Percentiles rank a stretch among this genome's conserved stretches.
Evolutionary conservation across 2,329 filamentous ascomycete genomes (phyloP).

Genomic region (Cryphonectria japonica): DNA sequence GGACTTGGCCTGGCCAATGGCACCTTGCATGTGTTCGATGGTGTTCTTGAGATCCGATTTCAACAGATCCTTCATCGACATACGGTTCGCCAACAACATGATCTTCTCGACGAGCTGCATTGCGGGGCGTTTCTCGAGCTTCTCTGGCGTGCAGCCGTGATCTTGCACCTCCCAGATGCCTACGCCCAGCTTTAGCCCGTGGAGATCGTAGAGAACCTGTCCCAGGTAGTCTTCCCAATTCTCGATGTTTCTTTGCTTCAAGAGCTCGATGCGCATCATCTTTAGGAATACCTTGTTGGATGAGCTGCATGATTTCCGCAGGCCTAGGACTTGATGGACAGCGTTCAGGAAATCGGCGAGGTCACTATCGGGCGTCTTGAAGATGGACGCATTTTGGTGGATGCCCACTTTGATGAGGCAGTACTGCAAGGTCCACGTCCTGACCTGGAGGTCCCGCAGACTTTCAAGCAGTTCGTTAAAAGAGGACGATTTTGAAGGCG

Average conservation of each 20-base stretch:
- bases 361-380: constrained; percentile 70
- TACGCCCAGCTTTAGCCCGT: constrained; percentile 76
- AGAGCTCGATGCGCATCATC: constrained; percentile 83
- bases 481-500: constrained; percentile 61
- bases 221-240: constrained; percentile 86
- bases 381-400: constrained; percentile 65
- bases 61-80: constrained; percentile 87
- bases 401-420: constrained; percentile 76
- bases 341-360: constrained; percentile 78
- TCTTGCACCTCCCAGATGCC: constrained; percentile 71
- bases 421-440: constrained; percentile 88
- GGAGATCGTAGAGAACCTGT: constrained; percentile 81
- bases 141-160: constrained; percentile 77
- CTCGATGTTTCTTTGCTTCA: constrained; percentile 74
- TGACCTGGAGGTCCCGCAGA: constrained; percentile 84
- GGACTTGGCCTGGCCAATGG: constrained; percentile 78
- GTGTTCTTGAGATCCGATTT: constrained; percentile 89
- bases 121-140: constrained; percentile 79
- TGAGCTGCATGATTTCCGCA: constrained; percentile 82
- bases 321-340: constrained; percentile 81
- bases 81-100: constrained; percentile 76
- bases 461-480: constrained; percentile 66
- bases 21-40: constrained; percentile 91
- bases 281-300: constrained; percentile 89
- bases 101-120: constrained; percentile 83